These are phyloP conservation scores for Phellinidium pouzarii DNA, from an alignment of 1,284 basidiomycete species.

Conservation along the genomic window DNA sequence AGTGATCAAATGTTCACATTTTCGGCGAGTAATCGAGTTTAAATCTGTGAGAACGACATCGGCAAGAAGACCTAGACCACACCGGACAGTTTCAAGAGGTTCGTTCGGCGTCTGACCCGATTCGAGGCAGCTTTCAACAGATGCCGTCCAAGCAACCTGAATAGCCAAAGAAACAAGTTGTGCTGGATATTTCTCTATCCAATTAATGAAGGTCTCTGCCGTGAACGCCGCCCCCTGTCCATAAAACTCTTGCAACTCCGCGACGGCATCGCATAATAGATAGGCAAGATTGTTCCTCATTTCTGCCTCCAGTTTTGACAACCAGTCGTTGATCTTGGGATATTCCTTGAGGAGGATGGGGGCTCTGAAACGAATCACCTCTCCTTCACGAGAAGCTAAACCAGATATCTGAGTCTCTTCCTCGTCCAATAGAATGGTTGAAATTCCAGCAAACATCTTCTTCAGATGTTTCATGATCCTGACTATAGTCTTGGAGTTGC, in stretches of 20 bases:
- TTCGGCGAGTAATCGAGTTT: slow-evolving; percentile 82
- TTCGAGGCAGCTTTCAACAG: slow-evolving; percentile 74
- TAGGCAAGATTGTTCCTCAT: slow-evolving; percentile 91
- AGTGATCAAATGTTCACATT: slow-evolving; percentile 98
- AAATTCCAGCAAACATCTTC: slow-evolving; percentile 99
- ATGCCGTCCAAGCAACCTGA: slow-evolving; percentile 90
- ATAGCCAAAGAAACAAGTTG: slow-evolving; percentile 93
- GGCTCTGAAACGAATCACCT: slow-evolving; percentile 80
- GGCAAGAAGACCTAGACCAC: slow-evolving; percentile 89
- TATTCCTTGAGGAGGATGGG: slow-evolving; percentile 88
- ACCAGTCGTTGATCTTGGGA: slow-evolving; percentile 99
- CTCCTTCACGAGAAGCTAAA: slow-evolving; percentile 93
- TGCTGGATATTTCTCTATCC: slow-evolving; percentile 92
- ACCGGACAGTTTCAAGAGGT: slow-evolving; percentile 71
- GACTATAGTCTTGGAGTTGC: slow-evolving; percentile 97
- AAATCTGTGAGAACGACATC: slow-evolving; percentile 94
- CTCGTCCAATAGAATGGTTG: slow-evolving; percentile 84
- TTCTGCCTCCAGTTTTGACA: slow-evolving; percentile 86
- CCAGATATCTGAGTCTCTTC: slow-evolving; percentile 82
- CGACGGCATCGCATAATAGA: slow-evolving; percentile 73
- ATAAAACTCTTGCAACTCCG: slow-evolving; percentile 78
- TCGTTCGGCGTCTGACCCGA: slow-evolving; percentile 48
- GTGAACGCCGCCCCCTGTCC: slow-evolving; percentile 49
- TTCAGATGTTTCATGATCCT: slow-evolving; percentile 98
- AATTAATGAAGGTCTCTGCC: slow-evolving; percentile 69